Evolutionary conservation across 257 asterid species (phyloP), one percentile per base, ranked within the genome.

Genomic region (Perilla frutescens): DNA sequence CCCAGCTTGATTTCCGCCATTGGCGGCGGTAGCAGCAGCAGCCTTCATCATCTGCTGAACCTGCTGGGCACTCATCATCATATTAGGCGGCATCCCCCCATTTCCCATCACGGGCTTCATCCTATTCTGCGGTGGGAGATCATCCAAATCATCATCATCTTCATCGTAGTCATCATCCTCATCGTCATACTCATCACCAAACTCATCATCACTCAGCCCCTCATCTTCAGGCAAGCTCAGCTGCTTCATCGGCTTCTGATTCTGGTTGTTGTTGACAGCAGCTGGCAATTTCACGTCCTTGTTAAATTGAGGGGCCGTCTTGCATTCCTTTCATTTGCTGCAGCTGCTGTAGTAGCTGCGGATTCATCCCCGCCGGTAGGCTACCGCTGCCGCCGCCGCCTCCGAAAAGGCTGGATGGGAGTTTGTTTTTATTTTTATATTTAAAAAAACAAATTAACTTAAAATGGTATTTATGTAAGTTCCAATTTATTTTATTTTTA

Each of bases 291-390:
- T 88, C 77, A 76, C 31, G 14, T 80, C 87, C 79, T 79, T 83
- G 79, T 72, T 70, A 39, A 82, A 85, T 69, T 80, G 86, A 0
- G 83, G 92, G 3, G 87, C 83, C 78, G 83, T 1, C 91, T 45
- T 84, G 91, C 2, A 87, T 39, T 53, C 80, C 88, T 51, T 85
- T 87, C 62, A 87, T 77, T 79, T 84, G 86, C 47, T 77, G 88
- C 4, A 75, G 81, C 74, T 81, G 84, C 15, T 67, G 88, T 73
- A 61, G 58, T 5, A 67, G 41, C 53, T 82, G 86, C 20, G 83
- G 89, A 40, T 65, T 76, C 54, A 57, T 81, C 11, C 54, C 68
- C 43, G 45, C 59, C 7, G 61, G 74, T 5, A 31, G 58, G 0
- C 32, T 72, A 13, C 74, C 84, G 2, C 68, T 81, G 41, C 29